phyloP scores from a whole-genome alignment of 2,329 filamentous ascomycete genomes.

The Apiospora phragmitis region DNA sequence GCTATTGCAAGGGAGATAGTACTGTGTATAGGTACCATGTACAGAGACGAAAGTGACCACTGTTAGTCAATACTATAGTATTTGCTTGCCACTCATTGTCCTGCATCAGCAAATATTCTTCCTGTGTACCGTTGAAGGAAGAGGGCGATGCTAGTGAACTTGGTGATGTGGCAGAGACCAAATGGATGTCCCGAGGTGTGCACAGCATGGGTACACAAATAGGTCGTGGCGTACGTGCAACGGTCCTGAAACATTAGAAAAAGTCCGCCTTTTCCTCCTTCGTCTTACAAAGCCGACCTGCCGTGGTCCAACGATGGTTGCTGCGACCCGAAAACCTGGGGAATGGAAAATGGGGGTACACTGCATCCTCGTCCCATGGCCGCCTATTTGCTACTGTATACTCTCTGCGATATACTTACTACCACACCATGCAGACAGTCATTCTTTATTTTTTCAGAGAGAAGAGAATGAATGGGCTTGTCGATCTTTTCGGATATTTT shows the following conservation, averaged over 20 bases:
- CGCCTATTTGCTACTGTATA: background rate
- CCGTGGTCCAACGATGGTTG: background rate
- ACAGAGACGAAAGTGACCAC: background rate
- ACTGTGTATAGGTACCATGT: background rate
- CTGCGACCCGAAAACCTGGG: background rate
- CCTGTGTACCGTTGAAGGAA: background rate
- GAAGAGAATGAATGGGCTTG: background rate
- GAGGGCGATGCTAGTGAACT: background rate
- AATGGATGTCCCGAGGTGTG: background rate
- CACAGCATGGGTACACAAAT: background rate
- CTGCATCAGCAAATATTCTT: background rate
- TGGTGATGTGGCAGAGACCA: background rate
- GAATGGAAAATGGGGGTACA: background rate
- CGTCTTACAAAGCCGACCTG: background rate
- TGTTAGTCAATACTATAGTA: background rate
- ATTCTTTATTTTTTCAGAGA: background rate
- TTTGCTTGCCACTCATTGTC: background rate
- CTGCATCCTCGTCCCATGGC: background rate
- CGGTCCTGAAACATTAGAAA: background rate
- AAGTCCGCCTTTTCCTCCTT: background rate
- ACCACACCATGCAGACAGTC: background rate
- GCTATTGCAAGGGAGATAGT: background rate
- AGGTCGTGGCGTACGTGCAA: background rate
- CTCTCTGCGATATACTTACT: background rate
- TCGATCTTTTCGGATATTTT: background rate